Base-by-base conservation (phyloP, 345 rosid species). In the Eucalyptus sp. region DNA sequence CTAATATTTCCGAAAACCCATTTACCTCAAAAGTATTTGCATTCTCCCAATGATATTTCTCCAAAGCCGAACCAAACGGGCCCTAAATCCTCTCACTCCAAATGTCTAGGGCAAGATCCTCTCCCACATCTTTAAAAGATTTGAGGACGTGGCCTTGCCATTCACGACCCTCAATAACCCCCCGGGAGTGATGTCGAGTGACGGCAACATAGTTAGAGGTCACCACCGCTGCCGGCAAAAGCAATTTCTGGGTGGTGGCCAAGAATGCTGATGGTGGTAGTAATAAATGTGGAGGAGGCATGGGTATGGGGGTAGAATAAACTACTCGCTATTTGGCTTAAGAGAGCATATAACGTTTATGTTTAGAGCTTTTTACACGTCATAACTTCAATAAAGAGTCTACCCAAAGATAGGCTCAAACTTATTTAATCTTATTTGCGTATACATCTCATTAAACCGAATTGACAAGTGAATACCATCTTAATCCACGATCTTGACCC, bases 361-460 rank as follows among this genome's bases (percentile, higher is more conserved):
- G 7, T 37, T 18, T 10, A 71, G 81, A 10, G 27, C 7, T 41
- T 76, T 76, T 6, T 4, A 13, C 83, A 37, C 8, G 14, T 20
- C 14, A 44, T 13, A 41, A 6, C 24, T 18, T 20, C 48, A 37
- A 76, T 18, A 2, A 76, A 20, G 7, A 37, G 83, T 76, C 46
- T 76, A 37, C 20, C 8, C 46, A 76, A 41, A 76, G 29, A 37
- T 76, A 20, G 48, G 83, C 3, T 76, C 83, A 5, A 20, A 37
- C 2, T 13, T 33, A 76, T 44, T 0, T 0, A 20, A 76, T 7
- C 13, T 20, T 37, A 37, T 37, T 37, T 10, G 15, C 8, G 5
- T 37, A 10, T 0, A 10, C 8, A 37, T 37, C 15, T 7, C 27
- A 20, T 13, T 5, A 22, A 76, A 76, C 2, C 27, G 29, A 76